phyloP scores from a whole-genome alignment of 768 basidiomycete genomes.

The Mycena olivaceomarginata region DNA sequence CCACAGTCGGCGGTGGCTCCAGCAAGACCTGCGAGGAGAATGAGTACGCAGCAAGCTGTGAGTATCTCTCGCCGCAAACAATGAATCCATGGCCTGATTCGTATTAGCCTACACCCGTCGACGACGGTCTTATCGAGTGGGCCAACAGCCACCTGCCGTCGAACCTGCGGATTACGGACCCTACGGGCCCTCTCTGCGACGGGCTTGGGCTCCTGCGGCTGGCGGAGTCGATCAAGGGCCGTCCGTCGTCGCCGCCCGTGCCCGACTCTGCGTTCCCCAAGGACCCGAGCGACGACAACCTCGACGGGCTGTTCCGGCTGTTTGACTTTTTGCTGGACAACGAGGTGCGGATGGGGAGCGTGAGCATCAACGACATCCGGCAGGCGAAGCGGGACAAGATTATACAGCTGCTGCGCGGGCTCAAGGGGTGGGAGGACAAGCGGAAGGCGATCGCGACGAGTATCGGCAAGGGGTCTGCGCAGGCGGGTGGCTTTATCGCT shows the following conservation, averaged over 20 bases:
- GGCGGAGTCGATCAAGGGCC: constrained; percentile 87
- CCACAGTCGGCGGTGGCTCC: constrained; percentile 62
- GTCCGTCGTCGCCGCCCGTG: constrained; percentile 80
- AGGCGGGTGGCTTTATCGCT: constrained; percentile 60
- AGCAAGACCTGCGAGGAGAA: constrained; percentile 68
- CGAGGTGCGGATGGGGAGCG: constrained; percentile 92
- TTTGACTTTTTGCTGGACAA: constrained; percentile 96
- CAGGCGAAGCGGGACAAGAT: constrained; percentile 90
- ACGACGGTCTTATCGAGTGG: constrained; percentile 86
- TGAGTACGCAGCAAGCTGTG: constrained; percentile 43
- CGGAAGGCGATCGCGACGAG: constrained; percentile 72
- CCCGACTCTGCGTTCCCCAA: constrained; percentile 87
- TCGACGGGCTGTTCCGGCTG: constrained; percentile 91
- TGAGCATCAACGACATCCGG: constrained; percentile 95
- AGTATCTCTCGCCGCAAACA: constrained; percentile 24
- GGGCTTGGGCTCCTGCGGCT: constrained; percentile 91
- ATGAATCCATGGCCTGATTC: constrained; percentile 13
- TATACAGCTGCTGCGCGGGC: constrained; percentile 83
- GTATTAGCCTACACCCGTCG: constrained; percentile 55
- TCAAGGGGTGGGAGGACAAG: constrained; percentile 90
- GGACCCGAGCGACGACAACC: constrained; percentile 81
- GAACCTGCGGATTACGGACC: constrained; percentile 73
- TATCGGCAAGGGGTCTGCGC: constrained; percentile 64
- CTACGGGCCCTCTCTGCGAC: constrained; percentile 66
- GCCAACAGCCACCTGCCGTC: constrained; percentile 89